Conservation (phyloP, 371 early-diverging fungal species). For the Apophysomyces sp. region DNA sequence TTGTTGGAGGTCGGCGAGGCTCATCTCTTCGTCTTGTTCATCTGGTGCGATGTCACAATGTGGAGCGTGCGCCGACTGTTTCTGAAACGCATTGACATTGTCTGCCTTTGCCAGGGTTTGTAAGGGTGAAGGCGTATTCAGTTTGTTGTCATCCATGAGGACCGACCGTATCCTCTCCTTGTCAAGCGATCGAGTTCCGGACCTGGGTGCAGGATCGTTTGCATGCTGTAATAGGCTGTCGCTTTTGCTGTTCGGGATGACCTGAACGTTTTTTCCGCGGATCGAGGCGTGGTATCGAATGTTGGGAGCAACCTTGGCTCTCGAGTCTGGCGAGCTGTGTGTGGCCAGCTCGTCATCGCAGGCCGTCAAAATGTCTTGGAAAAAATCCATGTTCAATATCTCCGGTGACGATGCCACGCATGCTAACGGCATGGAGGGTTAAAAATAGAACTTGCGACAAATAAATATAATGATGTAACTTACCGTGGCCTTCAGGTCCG, state of each 20-base stretch:
- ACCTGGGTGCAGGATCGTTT: background rate
- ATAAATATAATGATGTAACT: background rate
- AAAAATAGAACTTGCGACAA: background rate
- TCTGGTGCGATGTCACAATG: background rate
- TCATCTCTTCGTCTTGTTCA: conserved; percentile 35
- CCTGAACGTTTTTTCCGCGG: conserved; percentile 23
- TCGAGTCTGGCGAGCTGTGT: background rate
- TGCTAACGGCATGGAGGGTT: background rate
- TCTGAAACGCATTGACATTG: conserved; percentile 5
- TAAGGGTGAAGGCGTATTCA: conserved; percentile 6
- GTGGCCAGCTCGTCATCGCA: conserved; percentile 11
- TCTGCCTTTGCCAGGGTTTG: conserved; percentile 17
- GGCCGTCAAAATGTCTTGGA: conserved; percentile 31
- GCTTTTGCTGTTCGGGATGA: conserved; percentile 15
- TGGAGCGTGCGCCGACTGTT: conserved; percentile 3
- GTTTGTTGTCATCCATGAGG: background rate
- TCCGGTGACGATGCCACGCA: conserved; percentile 16
- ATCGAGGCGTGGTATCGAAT: conserved; percentile 36
- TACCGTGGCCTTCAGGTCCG: background rate
- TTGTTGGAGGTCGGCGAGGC: conserved; percentile 33
- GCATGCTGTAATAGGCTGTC: conserved; percentile 2
- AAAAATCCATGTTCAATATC: conserved; percentile 27
- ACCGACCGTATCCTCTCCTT: background rate
- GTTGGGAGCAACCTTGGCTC: background rate
- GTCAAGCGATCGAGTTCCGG: background rate